Base-by-base conservation (phyloP, 805 yeast genomes). In the Cyberlindnera meyerae region DNA sequence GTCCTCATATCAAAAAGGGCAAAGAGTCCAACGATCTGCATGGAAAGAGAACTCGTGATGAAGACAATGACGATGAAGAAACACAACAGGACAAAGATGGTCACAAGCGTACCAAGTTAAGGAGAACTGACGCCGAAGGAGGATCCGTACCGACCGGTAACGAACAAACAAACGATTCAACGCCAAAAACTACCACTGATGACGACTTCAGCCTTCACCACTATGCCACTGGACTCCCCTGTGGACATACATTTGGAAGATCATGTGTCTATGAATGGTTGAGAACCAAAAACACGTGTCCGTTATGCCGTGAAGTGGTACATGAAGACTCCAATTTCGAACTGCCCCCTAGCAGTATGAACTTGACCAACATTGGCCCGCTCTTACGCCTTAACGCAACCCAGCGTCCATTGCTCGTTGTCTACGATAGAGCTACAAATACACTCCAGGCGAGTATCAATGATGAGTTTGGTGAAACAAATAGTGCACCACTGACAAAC, bases 261-360 rank as follows among this genome's bases (percentile, higher is more conserved):
- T 72, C 75, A n/a, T 90, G 98, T 63, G 65, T 88, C 17, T 73
- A 68, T 40, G 85, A 82, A 49, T 90, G 98, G 98, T 72, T 90
- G 34, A 73, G 6, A n/a, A 24, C 39, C 8, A 36, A 40, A 17
- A 37, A 32, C 31, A 37, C 47, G 3, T 89, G 97, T 57, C 98
- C 98, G 0, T 61, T 90, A 31, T 90, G 98, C 57, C 76, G 97
- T 40, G 66, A 66, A 13, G 63, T 70, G 15, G 49, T 50, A 8
- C 49, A 55, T 20, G 33, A 41, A 12, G 50, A 45, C 9, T 18
- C 37, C 7, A 13, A 34, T 5, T 18, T 20, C 5, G 33, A 29
- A 8, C 31, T 21, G 13, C 49, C 43, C 4, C 49, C 53, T 18
- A 42, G 43, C 2, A 45, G 44, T 13, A 47, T 47, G 14, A 55